phyloP scores from a whole-genome alignment of 495 filamentous ascomycete genomes.

The Tuber microsphaerosporum region DNA sequence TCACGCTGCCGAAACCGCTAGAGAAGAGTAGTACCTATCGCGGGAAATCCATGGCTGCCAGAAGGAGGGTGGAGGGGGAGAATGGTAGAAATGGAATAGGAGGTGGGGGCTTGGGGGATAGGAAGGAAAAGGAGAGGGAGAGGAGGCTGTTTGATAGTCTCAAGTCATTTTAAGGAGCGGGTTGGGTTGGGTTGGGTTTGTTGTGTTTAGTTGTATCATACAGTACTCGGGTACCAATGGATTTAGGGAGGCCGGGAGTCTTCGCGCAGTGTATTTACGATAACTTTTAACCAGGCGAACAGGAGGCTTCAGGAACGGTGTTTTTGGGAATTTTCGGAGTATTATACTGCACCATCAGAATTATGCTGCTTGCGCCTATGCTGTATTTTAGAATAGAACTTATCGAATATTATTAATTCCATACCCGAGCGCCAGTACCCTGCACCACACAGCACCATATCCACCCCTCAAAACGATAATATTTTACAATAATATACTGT shows the following conservation, averaged over 20 bases:
- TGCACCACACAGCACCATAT: background rate
- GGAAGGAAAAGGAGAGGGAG: background rate
- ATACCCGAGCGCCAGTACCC: background rate
- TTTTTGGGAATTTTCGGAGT: background rate
- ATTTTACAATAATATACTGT: no score
- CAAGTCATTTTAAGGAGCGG: background rate
- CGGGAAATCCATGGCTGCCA: conserved; percentile 21
- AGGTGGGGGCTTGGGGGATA: background rate
- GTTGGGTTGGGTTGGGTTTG: background rate
- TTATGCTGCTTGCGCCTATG: background rate
- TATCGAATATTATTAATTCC: background rate
- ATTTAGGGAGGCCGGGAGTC: background rate
- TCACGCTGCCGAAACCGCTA: background rate
- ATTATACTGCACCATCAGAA: background rate
- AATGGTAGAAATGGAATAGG: background rate
- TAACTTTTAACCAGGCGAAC: background rate
- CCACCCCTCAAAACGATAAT: no score
- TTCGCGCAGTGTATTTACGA: background rate
- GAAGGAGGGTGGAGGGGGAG: conserved; percentile 20
- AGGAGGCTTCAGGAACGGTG: background rate
- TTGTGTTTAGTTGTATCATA: background rate
- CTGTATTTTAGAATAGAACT: background rate
- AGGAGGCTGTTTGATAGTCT: background rate
- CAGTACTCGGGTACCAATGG: background rate
- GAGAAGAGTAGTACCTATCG: conserved; percentile 16